Evolutionary conservation across 2,329 filamentous ascomycete species (phyloP).

Genomic region (Trichoderma lentiforme): DNA sequence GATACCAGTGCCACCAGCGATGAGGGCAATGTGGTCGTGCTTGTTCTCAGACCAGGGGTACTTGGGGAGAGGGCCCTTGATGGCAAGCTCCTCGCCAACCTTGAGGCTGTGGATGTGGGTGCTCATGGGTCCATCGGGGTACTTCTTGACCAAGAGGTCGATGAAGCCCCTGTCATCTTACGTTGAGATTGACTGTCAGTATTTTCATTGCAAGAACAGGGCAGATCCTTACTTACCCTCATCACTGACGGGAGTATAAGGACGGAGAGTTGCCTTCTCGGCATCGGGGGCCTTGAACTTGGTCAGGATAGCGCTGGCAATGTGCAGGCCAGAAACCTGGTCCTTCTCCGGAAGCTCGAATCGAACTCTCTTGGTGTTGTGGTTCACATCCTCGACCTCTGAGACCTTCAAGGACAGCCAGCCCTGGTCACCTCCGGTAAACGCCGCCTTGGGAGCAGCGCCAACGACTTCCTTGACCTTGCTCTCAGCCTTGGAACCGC

Average conservation of each 20-base stretch:
- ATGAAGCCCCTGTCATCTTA: slow-evolving; percentile 72
- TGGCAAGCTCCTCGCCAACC: slow-evolving; percentile 76
- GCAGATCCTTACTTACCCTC: slow-evolving; percentile 55
- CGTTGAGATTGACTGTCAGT: neutral
- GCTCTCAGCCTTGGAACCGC: slow-evolving; percentile 54
- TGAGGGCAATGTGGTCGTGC: slow-evolving; percentile 80
- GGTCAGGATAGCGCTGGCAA: slow-evolving; percentile 86
- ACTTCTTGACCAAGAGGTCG: slow-evolving; percentile 89
- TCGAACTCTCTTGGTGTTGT: slow-evolving; percentile 91
- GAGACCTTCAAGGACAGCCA: slow-evolving; percentile 80
- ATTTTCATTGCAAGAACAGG: neutral
- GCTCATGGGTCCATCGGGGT: slow-evolving; percentile 89
- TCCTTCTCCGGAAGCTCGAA: slow-evolving; percentile 84
- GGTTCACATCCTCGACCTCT: slow-evolving; percentile 75
- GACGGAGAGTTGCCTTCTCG: slow-evolving; percentile 82
- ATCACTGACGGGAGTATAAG: slow-evolving; percentile 89
- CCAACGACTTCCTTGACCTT: slow-evolving; percentile 43
- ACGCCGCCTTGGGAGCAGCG: slow-evolving; percentile 47
- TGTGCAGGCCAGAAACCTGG: slow-evolving; percentile 74
- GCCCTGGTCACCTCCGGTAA: slow-evolving; percentile 85
- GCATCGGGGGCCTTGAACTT: slow-evolving; percentile 83
- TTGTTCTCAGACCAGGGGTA: slow-evolving; percentile 89
- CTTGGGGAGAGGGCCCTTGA: slow-evolving; percentile 96
- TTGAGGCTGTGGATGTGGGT: slow-evolving; percentile 80
- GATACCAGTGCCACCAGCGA: slow-evolving; percentile 95